These are phyloP conservation scores for Lepiota venenata DNA, from an alignment of 768 basidiomycete species.

Conservation along the genomic window DNA sequence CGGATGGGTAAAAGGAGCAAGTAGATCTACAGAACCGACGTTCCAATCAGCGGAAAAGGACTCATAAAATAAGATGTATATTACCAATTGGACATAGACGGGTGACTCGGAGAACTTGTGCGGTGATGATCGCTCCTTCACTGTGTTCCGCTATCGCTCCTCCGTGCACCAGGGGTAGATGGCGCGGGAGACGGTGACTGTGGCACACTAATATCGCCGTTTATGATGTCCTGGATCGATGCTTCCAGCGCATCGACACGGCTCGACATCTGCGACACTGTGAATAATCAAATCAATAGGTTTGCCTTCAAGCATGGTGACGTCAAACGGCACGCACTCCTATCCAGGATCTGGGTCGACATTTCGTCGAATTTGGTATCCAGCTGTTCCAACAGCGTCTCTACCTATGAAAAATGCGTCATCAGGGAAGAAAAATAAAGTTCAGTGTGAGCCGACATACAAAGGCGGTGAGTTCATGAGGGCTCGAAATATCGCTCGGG, in stretches of 20 bases:
- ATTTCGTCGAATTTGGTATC: slow-evolving; percentile 91
- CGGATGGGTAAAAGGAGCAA: too few species aligned
- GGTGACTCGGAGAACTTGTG: background rate
- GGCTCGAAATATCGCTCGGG: slow-evolving; percentile 77
- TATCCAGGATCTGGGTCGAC: slow-evolving; percentile 84
- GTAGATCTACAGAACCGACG: too few species aligned
- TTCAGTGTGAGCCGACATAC: slow-evolving; percentile 33
- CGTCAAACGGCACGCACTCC: slow-evolving; percentile 42
- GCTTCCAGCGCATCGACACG: slow-evolving; percentile 88
- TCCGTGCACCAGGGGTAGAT: slow-evolving; percentile 35
- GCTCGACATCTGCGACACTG: slow-evolving; percentile 92
- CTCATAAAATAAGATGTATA: too few species aligned
- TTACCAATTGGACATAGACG: background rate
- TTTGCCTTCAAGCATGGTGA: slow-evolving; percentile 7
- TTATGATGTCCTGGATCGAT: slow-evolving; percentile 91
- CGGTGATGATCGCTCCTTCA: background rate
- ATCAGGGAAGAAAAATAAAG: slow-evolving; percentile 5
- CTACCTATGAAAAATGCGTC: slow-evolving; percentile 52
- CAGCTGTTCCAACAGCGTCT: slow-evolving; percentile 83
- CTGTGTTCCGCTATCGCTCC: slow-evolving; percentile 35
- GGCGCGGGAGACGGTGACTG: slow-evolving; percentile 56
- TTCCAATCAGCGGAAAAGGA: too few species aligned
- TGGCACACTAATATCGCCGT: slow-evolving; percentile 62
- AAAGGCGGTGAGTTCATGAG: slow-evolving; percentile 92
- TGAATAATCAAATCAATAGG: slow-evolving; percentile 9